Evolutionary conservation across 2,329 filamentous ascomycete species (phyloP).

Genomic region (Dothistroma pini): DNA sequence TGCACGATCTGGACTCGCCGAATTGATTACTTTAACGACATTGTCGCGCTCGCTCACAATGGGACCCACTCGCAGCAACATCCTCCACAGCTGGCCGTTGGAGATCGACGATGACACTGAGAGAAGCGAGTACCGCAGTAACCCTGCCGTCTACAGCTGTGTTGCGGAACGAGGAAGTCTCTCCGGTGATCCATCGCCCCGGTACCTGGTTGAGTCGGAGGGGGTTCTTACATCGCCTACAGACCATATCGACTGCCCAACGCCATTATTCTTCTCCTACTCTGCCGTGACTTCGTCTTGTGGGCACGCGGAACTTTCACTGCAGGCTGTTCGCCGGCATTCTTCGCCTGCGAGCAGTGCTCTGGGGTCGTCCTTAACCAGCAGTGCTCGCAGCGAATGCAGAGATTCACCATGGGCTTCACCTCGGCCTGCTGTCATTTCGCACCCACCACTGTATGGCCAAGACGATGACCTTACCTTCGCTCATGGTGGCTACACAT

Average conservation of each 20-base stretch:
- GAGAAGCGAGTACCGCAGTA: background rate
- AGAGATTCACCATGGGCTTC: slow-evolving; percentile 8
- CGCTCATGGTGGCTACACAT: slow-evolving; percentile 1
- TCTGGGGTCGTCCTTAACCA: slow-evolving; percentile 8
- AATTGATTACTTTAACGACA: background rate
- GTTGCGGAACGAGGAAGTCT: background rate
- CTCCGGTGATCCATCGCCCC: background rate
- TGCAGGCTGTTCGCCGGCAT: background rate
- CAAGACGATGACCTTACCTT: slow-evolving; percentile 1
- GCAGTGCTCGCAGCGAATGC: slow-evolving; percentile 10
- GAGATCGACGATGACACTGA: background rate
- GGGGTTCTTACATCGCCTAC: background rate
- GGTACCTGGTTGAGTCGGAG: background rate
- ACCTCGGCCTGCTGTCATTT: background rate
- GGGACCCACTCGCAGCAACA: background rate
- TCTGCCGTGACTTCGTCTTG: background rate
- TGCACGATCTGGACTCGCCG: background rate
- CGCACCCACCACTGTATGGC: background rate
- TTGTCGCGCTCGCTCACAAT: background rate
- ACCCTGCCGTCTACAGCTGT: background rate
- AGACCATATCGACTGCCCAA: background rate
- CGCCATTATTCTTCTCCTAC: background rate
- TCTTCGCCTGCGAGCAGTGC: slow-evolving; percentile 11
- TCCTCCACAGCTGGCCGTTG: background rate
- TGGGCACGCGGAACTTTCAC: background rate